Evolutionary conservation across 805 yeast species (phyloP).

Genomic region (Cyberlindnera galapagoensis): DNA sequence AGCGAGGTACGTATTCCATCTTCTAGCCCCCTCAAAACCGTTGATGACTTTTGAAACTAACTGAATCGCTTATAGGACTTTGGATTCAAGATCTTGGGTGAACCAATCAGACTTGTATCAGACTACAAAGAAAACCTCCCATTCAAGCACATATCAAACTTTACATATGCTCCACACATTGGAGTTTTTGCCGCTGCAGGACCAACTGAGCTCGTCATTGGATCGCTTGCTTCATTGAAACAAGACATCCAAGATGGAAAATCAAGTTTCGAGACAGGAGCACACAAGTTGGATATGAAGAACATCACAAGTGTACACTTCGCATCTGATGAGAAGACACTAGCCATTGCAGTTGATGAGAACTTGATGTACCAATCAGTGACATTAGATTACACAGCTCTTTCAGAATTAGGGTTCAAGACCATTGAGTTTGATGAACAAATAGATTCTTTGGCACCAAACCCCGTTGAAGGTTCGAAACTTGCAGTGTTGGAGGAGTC

Average conservation of each 20-base stretch:
- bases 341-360: conserved; percentile 26
- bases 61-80: conserved; percentile 28
- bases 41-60: conserved; percentile 6
- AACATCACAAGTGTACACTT: conserved; percentile 27
- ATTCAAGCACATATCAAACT: conserved; percentile 29
- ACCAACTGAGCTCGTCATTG: conserved; percentile 28
- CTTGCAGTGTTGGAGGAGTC: conserved; percentile 15
- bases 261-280: conserved; percentile 15
- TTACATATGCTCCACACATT: conserved; percentile 30
- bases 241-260: conserved; percentile 21
- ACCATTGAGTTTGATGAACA: conserved; percentile 5
- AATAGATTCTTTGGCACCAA: conserved; percentile 19
- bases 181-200: conserved; percentile 35
- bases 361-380: conserved; percentile 16
- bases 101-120: conserved; percentile 28
- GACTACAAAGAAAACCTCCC: conserved; percentile 30
- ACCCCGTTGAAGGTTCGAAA: conserved; percentile 16
- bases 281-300: conserved; percentile 14
- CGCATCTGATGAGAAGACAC: conserved; percentile 24
- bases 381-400: conserved; percentile 1
- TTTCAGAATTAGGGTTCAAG: conserved; percentile 8
- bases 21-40: neutral
- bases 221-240: conserved; percentile 28
- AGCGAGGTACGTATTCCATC: conserved; percentile 17
- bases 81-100: conserved; percentile 37